A percentile compares a stretch with the other conserved stretches of the same genome.
Conservation (phyloP, 257 asterid genomes). For the Cruciata laevipes region DNA sequence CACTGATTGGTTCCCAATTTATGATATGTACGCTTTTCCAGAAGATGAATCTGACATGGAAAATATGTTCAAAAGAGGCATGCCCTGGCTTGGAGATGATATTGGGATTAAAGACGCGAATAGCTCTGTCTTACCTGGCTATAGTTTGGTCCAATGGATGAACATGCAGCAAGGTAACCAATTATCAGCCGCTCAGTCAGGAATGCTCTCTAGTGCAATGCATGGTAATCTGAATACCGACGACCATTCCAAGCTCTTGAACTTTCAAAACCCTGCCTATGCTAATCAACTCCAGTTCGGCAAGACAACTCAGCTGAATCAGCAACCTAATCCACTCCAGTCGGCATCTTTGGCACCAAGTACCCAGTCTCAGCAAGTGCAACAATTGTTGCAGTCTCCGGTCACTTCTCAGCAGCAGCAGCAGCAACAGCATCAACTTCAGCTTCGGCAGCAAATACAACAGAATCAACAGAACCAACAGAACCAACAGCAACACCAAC, state of each 20-base stretch:
- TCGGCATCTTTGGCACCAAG: conserved; percentile 38
- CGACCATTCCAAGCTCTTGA: conserved; percentile 66
- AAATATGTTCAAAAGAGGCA: conserved; percentile 59
- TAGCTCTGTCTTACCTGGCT: conserved; percentile 76
- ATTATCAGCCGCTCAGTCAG: conserved; percentile 43
- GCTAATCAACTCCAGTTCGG: conserved; percentile 48
- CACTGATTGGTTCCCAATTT: neutral
- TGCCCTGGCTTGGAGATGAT: conserved; percentile 86
- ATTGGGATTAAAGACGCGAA: conserved; percentile 67
- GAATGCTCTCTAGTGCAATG: conserved; percentile 32
- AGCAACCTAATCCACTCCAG: conserved; percentile 43
- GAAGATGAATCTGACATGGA: conserved; percentile 76
- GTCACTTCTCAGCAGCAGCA: conserved; percentile 41
- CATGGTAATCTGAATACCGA: conserved; percentile 34
- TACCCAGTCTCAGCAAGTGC: conserved; percentile 55
- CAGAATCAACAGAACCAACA: conserved; percentile 25
- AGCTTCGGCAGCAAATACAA: conserved; percentile 11
- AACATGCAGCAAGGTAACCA: conserved; percentile 84
- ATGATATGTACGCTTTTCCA: conserved; percentile 22
- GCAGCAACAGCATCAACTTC: conserved; percentile 26
- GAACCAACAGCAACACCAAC: conserved; percentile 14
- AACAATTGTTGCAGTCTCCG: conserved; percentile 43
- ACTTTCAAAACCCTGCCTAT: conserved; percentile 63
- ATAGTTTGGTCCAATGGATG: conserved; percentile 96
- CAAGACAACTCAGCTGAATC: conserved; percentile 45